Evolutionary conservation across 2,329 filamentous ascomycete genomes (phyloP), one percentile per base, ranked within the genome.

Genomic region (Trichoderma atroviride): DNA sequence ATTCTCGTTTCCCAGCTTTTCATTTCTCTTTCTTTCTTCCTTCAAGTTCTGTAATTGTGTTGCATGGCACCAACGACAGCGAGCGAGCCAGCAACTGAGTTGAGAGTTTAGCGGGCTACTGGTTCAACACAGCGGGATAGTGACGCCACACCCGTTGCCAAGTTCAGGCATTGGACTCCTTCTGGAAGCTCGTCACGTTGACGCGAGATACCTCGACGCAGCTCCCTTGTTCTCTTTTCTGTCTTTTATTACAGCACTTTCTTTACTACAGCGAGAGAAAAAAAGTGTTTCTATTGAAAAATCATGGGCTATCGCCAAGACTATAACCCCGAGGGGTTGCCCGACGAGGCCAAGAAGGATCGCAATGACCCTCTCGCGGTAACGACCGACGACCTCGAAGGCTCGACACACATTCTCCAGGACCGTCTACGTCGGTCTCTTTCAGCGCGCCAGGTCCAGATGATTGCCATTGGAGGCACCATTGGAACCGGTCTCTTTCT

Each of bases 401-500:
- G 65, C 13, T 65, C 67, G 35, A 65, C 58, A 29, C 69, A 70
- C 52, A 72, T 74, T 47, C 74, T 75, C 58, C 75, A 81, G 2
- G 85, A 88, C 73, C 80, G 79, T 65, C 80, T 90, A 13, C 81
- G 82, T 24, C 85, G 88, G 5, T 83, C 85, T 53, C 81, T 90
- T 14, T 87, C 86, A 2, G 77, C 86, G 19, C 84, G 88, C n/a
- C 88, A 90, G 76, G 86, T 90, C 13, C 88, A 90, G 78, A 90
- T 91, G 87, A 89, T 91, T 71, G 89, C 88, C 55, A 86, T 88
- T 60, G 86, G 84, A 24, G 86, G 86, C 43, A 88, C 85, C 1
- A 88, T 88, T 58, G 86, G 86, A 10, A 89, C 88, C 0, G 88
- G 88, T 3, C 78, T 90, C 4, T 90, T 90, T 72, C 80, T 91